Percentiles rank a stretch among this genome's conserved stretches.
Evolutionary conservation across 352 stramenopile genomes (phyloP).

Genomic region (Vaucheria bursata): DNA sequence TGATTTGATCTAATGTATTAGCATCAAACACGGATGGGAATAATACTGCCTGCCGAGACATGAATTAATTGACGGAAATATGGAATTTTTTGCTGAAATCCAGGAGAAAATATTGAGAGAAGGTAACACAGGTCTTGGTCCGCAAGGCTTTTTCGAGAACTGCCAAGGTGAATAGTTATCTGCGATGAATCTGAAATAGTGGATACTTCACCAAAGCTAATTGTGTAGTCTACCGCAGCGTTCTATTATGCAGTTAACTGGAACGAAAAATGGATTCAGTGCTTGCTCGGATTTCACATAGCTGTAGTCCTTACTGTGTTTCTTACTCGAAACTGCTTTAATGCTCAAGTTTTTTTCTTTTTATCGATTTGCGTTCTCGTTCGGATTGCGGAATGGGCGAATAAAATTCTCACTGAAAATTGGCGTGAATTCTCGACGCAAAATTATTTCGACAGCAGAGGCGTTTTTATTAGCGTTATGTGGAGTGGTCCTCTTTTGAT

Average conservation of each 20-base stretch:
- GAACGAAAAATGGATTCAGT: conserved; percentile 49
- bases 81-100: neutral
- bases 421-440: conserved; percentile 48
- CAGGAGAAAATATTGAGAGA: neutral
- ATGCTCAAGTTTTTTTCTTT: conserved; percentile 15
- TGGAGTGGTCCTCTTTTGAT: conserved; percentile 42
- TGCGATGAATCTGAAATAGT: neutral
- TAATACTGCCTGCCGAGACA: too few relatives aligned
- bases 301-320: neutral
- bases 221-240: conserved; percentile 13
- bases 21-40: too few relatives aligned
- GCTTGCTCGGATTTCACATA: conserved; percentile 40
- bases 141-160: conserved; percentile 42
- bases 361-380: conserved; percentile 29
- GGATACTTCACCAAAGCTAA: neutral
- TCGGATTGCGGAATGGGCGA: conserved; percentile 38
- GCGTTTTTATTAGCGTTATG: conserved; percentile 49
- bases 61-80: too few relatives aligned
- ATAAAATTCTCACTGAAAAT: conserved; percentile 19
- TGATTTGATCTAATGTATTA: too few relatives aligned
- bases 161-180: conserved; percentile 22
- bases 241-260: conserved; percentile 48
- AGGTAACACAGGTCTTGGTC: neutral
- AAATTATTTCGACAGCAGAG: conserved; percentile 49
- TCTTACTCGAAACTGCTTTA: neutral